Evolutionary conservation across 106 monocot species (phyloP).

Genomic region (Dioscorea zingiberensis): DNA sequence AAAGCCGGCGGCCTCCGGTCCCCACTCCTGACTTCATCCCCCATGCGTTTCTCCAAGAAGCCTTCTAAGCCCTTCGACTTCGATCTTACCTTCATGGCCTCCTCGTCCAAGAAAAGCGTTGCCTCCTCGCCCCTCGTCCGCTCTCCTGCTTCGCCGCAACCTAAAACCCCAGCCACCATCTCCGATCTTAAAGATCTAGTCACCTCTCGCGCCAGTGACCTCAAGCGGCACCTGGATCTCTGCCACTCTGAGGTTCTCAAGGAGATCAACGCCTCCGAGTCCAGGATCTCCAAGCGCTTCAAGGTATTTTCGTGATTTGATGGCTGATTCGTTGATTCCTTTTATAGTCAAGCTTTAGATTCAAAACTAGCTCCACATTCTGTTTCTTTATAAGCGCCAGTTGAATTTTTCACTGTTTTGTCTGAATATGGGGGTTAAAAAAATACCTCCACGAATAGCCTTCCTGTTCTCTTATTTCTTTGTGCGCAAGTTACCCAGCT

Average conservation of each 20-base stretch:
- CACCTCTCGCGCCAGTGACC: slow-evolving; percentile 15
- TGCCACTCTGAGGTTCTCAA: slow-evolving; percentile 39
- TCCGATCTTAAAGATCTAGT: slow-evolving; percentile 27
- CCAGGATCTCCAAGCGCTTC: slow-evolving; percentile 37
- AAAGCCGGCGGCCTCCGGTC: slow-evolving; percentile 3
- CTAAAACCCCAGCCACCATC: slow-evolving; percentile 4
- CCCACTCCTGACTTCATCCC: slow-evolving; percentile 12
- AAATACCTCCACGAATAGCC: background rate
- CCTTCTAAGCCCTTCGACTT: slow-evolving; percentile 9
- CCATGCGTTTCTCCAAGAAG: background rate
- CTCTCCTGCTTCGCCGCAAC: slow-evolving; percentile 1
- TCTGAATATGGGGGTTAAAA: too few relatives aligned
- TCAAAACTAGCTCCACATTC: too few relatives aligned
- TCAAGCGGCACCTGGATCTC: slow-evolving; percentile 36
- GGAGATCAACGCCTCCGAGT: slow-evolving; percentile 36
- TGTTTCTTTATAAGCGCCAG: too few relatives aligned
- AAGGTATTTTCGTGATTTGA: slow-evolving; percentile 24
- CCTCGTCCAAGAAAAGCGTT: slow-evolving; percentile 8
- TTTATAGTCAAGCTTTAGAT: too few relatives aligned
- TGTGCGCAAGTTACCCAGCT: too few relatives aligned
- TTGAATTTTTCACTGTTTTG: too few relatives aligned
- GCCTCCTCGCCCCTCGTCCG: slow-evolving; percentile 4
- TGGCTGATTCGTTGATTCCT: background rate
- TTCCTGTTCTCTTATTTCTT: background rate
- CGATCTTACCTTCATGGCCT: background rate